Evolutionary conservation across 2,329 filamentous ascomycete species (phyloP).

Genomic region (Hymenoscyphus fraxineus): DNA sequence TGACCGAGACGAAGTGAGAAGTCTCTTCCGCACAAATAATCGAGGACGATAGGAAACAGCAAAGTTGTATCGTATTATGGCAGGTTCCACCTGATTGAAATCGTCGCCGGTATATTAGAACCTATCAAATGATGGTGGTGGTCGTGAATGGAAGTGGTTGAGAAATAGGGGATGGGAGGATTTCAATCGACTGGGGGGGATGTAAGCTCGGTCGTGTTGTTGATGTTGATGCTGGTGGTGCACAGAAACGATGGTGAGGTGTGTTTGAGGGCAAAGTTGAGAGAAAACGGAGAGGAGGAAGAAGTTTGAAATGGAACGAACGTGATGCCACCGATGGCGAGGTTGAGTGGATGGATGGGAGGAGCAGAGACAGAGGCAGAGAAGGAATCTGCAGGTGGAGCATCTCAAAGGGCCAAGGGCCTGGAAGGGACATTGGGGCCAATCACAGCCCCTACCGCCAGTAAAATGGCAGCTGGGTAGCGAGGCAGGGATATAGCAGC

Average conservation of each 20-base stretch:
- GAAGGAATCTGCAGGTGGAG: background rate
- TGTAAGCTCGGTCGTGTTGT: background rate
- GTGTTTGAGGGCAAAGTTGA: background rate
- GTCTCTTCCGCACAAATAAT: slow-evolving; percentile 2
- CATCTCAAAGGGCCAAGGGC: background rate
- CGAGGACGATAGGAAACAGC: slow-evolving; percentile 2
- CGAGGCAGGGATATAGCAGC: background rate
- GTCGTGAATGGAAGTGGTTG: background rate
- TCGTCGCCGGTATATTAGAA: slow-evolving; percentile 2
- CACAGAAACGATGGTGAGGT: background rate
- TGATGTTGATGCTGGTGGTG: background rate
- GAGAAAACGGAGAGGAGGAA: slow-evolving; percentile 12
- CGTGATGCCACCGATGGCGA: slow-evolving; percentile 6
- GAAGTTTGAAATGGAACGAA: slow-evolving; percentile 11
- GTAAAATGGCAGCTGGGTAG: background rate
- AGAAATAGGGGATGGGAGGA: background rate
- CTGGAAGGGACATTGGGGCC: background rate
- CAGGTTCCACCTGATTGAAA: slow-evolving; percentile 1
- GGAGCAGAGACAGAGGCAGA: background rate
- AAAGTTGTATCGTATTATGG: background rate
- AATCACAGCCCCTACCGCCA: background rate
- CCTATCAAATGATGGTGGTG: background rate
- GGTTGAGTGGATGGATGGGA: background rate
- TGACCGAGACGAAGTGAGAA: background rate
- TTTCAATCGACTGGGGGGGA: background rate